Conservation (phyloP, 2,329 filamentous ascomycete genomes). For the Exophiala oligosperma region DNA sequence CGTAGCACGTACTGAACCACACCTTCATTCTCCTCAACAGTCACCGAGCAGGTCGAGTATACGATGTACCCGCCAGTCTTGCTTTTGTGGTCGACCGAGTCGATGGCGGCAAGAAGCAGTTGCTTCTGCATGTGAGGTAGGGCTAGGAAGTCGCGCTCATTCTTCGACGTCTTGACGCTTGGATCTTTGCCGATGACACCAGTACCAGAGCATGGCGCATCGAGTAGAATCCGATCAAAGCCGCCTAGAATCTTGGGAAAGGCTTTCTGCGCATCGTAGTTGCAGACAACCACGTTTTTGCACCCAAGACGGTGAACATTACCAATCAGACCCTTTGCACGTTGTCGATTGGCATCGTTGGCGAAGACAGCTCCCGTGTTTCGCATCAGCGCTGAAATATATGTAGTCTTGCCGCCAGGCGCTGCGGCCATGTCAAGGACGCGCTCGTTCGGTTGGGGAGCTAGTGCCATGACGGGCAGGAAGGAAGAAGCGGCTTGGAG, state of each 20-base stretch:
- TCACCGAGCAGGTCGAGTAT: slow-evolving; percentile 95
- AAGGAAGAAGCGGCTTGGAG: slow-evolving; percentile 96
- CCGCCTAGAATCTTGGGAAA: slow-evolving; percentile 94
- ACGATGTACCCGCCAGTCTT: slow-evolving; percentile 95
- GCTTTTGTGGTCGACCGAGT: slow-evolving; percentile 86
- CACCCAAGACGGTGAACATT: slow-evolving; percentile 94
- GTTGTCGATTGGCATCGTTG: slow-evolving; percentile 91
- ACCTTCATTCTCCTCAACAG: slow-evolving; percentile 88
- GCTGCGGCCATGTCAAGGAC: slow-evolving; percentile 94
- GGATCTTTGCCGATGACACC: slow-evolving; percentile 97
- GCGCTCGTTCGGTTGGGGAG: slow-evolving; percentile 88
- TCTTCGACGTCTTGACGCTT: slow-evolving; percentile 98
- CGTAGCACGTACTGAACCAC: slow-evolving; percentile 92
- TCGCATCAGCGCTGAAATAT: slow-evolving; percentile 95
- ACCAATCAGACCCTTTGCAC: slow-evolving; percentile 95
- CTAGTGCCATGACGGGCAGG: slow-evolving; percentile 94
- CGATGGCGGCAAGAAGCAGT: slow-evolving; percentile 86
- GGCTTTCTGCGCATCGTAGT: slow-evolving; percentile 82
- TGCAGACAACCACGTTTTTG: slow-evolving; percentile 92
- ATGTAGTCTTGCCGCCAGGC: slow-evolving; percentile 93
- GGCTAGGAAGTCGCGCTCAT: slow-evolving; percentile 88
- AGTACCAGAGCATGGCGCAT: slow-evolving; percentile 94
- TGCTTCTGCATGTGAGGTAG: slow-evolving; percentile 95
- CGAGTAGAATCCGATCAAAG: slow-evolving; percentile 90
- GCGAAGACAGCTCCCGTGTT: slow-evolving; percentile 95